phyloP scores from a whole-genome alignment of 306 rosid genomes.

The Oemleria cerasiformis region DNA sequence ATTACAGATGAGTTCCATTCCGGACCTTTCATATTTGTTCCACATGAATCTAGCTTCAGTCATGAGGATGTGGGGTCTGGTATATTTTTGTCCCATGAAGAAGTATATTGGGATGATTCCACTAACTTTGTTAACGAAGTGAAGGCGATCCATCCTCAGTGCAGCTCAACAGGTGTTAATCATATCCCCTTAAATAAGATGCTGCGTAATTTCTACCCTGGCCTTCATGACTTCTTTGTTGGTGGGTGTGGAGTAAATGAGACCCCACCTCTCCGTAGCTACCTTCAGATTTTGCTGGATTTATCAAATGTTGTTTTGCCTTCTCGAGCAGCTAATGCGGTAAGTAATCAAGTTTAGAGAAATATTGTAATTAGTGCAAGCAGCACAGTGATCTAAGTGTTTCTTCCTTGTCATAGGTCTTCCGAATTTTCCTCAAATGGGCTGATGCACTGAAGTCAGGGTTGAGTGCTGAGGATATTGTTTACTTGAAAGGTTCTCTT shows the following conservation, averaged over 20 bases:
- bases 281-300: constrained; percentile 74
- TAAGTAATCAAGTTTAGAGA: constrained; percentile 38
- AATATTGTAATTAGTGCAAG: constrained; percentile 15
- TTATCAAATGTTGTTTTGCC: constrained; percentile 65
- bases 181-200: constrained; percentile 49
- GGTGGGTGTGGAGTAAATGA: constrained; percentile 62
- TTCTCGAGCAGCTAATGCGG: constrained; percentile 66
- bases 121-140: constrained; percentile 54
- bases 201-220: constrained; percentile 57
- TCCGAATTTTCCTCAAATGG: constrained; percentile 72
- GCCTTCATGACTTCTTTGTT: constrained; percentile 78
- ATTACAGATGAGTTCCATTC: constrained; percentile 53
- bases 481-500: constrained; percentile 62
- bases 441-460: constrained; percentile 70
- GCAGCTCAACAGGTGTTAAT: constrained; percentile 29
- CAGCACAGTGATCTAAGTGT: constrained; percentile 23
- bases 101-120: constrained; percentile 80
- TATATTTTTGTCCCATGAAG: constrained; percentile 50
- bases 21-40: constrained; percentile 75
- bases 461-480: constrained; percentile 51
- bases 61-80: constrained; percentile 64
- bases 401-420: constrained; percentile 55
- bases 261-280: constrained; percentile 65
- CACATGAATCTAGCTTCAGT: constrained; percentile 42
- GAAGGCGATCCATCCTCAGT: constrained; percentile 33